Conservation (phyloP, 176 grass and related monocot species). For the Microstegium vimineum region DNA sequence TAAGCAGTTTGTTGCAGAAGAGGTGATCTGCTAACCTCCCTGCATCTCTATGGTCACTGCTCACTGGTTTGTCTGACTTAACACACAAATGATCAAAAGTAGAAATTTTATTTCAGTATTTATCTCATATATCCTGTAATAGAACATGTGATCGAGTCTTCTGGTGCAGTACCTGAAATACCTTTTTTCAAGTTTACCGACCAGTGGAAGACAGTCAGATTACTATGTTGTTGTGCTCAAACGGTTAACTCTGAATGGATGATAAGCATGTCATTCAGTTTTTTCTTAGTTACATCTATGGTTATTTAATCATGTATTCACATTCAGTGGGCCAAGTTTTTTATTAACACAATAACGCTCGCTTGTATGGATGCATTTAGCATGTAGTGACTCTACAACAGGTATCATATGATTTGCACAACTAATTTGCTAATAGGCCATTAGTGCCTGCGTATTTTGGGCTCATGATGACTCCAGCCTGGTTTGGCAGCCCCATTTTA, state of each 20-base stretch:
- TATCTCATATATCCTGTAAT: slow-evolving; percentile 21
- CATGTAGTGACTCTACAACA: slow-evolving; percentile 19
- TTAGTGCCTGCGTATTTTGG: slow-evolving; percentile 22
- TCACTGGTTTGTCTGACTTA: neutral
- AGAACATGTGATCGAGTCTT: neutral
- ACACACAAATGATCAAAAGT: neutral
- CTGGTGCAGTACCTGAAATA: slow-evolving; percentile 8
- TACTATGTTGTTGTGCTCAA: neutral
- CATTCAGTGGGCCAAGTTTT: neutral
- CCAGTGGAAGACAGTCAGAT: neutral
- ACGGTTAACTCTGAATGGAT: slow-evolving; percentile 18
- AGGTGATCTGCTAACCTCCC: slow-evolving; percentile 31
- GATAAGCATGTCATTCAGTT: neutral
- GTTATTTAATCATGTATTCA: slow-evolving; percentile 20
- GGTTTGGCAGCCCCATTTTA: slow-evolving; percentile 6
- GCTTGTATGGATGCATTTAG: slow-evolving; percentile 1
- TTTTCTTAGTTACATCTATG: neutral
- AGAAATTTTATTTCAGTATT: neutral
- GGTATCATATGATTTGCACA: slow-evolving; percentile 14
- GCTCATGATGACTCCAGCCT: slow-evolving; percentile 22
- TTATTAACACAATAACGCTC: neutral
- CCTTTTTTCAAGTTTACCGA: neutral
- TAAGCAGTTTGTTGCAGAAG: slow-evolving; percentile 53
- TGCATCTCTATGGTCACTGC: neutral
- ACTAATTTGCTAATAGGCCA: slow-evolving; percentile 15